These are phyloP conservation scores for Globisporangium takayamanum DNA, from an alignment of 352 stramenopile genomes.

Conservation along the genomic window DNA sequence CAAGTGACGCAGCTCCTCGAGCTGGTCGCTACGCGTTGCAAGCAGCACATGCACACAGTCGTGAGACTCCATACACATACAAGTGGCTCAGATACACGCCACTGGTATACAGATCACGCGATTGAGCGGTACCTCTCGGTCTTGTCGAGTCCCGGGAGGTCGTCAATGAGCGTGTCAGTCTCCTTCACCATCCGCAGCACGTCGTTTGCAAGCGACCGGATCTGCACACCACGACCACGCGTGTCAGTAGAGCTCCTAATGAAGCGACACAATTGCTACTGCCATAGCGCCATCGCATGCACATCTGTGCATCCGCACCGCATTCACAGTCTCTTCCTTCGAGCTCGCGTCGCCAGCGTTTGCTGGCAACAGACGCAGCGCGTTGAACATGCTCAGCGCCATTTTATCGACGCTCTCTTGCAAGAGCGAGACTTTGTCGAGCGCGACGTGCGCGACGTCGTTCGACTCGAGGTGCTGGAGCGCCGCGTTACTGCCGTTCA, in stretches of 20 bases:
- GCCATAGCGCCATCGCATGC: too few species aligned
- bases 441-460: slow-evolving; percentile 14
- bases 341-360: slow-evolving; percentile 35
- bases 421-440: slow-evolving; percentile 79
- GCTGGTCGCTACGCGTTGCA: slow-evolving; percentile 43
- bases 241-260: too few species aligned
- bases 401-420: slow-evolving; percentile 85
- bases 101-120: not conserved
- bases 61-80: not conserved
- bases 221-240: slow-evolving; percentile 19
- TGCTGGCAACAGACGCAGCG: slow-evolving; percentile 63
- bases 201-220: slow-evolving; percentile 68
- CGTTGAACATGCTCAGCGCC: slow-evolving; percentile 87
- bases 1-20: slow-evolving; percentile 68
- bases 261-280: too few species aligned
- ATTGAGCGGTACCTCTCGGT: slow-evolving; percentile 43
- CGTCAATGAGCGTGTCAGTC: slow-evolving; percentile 73
- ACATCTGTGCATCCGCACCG: slow-evolving; percentile 19
- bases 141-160: slow-evolving; percentile 75
- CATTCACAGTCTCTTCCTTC: slow-evolving; percentile 48
- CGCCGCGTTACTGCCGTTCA: not conserved
- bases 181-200: slow-evolving; percentile 74
- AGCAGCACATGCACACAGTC: not conserved
- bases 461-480: slow-evolving; percentile 11
- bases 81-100: not conserved